Evolutionary conservation across 2,329 filamentous ascomycete species (phyloP).

Genomic region (Colletotrichum eleusines): DNA sequence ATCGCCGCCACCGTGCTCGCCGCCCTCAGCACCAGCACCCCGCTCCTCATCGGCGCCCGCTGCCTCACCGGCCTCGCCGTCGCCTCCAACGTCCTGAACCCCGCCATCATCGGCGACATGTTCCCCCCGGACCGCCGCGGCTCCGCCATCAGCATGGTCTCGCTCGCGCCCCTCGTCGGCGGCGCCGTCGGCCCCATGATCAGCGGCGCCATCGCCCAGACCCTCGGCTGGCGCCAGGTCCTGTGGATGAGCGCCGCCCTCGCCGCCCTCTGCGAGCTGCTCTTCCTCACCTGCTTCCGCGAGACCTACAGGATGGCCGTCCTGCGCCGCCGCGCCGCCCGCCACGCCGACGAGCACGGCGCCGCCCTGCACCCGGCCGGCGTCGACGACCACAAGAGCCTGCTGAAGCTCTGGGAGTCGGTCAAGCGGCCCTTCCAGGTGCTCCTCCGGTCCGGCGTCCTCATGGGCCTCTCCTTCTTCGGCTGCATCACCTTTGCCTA

Average conservation of each 20-base stretch:
- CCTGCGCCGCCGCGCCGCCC: slow-evolving; percentile 57
- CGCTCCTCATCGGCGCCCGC: slow-evolving; percentile 64
- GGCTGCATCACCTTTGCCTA: slow-evolving; percentile 63
- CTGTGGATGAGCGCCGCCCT: slow-evolving; percentile 64
- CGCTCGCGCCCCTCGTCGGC: slow-evolving; percentile 68
- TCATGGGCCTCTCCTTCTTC: slow-evolving; percentile 62
- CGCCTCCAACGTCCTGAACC: slow-evolving; percentile 72
- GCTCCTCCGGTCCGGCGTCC: slow-evolving; percentile 62
- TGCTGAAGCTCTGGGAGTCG: slow-evolving; percentile 53
- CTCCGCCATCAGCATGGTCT: slow-evolving; percentile 68
- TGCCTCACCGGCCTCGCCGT: slow-evolving; percentile 72
- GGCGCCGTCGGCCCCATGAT: slow-evolving; percentile 69
- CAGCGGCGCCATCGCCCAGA: slow-evolving; percentile 65
- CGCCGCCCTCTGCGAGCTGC: slow-evolving; percentile 61
- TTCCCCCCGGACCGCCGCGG: slow-evolving; percentile 69
- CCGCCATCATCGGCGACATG: slow-evolving; percentile 73
- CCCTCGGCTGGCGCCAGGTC: slow-evolving; percentile 65
- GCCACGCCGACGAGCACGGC: slow-evolving; percentile 49
- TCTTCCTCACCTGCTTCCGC: slow-evolving; percentile 64
- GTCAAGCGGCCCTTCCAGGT: slow-evolving; percentile 61
- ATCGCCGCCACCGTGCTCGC: slow-evolving; percentile 60
- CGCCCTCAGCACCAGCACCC: slow-evolving; percentile 59
- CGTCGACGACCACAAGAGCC: slow-evolving; percentile 44
- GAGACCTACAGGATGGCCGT: slow-evolving; percentile 74
- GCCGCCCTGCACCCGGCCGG: slow-evolving; percentile 27